Evolutionary conservation across 139 green algal species (phyloP), one percentile per base, ranked within the genome.

Genomic region (Tetraselmis striata): DNA sequence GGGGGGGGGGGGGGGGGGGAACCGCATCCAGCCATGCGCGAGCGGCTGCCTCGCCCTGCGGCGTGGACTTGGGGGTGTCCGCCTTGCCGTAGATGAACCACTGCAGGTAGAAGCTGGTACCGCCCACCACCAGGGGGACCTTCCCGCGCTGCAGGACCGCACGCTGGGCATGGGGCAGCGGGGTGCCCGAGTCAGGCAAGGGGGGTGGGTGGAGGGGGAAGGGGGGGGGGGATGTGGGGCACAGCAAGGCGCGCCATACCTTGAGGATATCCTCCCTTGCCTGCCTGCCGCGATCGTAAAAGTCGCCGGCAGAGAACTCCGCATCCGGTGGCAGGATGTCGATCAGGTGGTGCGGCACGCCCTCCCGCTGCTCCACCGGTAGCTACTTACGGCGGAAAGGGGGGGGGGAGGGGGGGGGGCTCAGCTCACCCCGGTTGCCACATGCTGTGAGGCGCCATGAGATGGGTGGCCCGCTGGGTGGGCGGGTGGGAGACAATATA

Each of bases 101-200:
- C 24, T 91, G 90, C 77, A 99, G 88, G 91, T 99, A 99, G 80
- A 99, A 94, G 0, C 96, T 96, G 1, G 95, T 98, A 28, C 96
- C 96, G 31, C 96, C 96, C 1, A 94, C 94, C 29, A 98, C 94
- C 2, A 99, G 92, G n/a, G 95, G 95, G 2, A 89, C 81, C 25
- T 91, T 90, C 76, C 92, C 94, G 1, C 92, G 88, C 89, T 93
- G 87, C 80, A 84, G 1, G n/a, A n/a, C n/a, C n/a, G n/a, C n/a
- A n/a, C n/a, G n/a, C n/a, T n/a, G n/a, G n/a, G n/a, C n/a, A n/a
- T n/a, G n/a, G n/a, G n/a, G n/a, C n/a, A n/a, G 18, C 45, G 45
- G 45, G 45, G 45, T 5, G 11, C 18, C 45, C 11, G 45, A 67
- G 45, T 67, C 11, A 67, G 5, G 45, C 18, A 18, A 18, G 5